These are phyloP conservation scores for Eragrostis tef DNA, from an alignment of 202 grass and related monocot species.

Conservation along the genomic window DNA sequence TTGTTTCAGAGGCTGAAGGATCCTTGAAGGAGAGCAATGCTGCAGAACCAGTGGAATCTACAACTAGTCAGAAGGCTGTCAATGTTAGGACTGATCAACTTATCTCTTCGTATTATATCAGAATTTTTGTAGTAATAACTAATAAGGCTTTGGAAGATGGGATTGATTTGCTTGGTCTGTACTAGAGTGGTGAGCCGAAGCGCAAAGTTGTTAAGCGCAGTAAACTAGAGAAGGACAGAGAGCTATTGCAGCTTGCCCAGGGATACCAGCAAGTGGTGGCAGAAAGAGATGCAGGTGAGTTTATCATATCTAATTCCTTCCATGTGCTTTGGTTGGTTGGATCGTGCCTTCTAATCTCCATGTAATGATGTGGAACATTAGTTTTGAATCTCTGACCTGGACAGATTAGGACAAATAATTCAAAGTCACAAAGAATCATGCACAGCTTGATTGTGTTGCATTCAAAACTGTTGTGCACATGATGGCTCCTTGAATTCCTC, in stretches of 20 bases:
- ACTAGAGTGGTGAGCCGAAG: slow-evolving; percentile 68
- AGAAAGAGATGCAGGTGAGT: slow-evolving; percentile 90
- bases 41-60: slow-evolving; percentile 14
- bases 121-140: not conserved
- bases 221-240: slow-evolving; percentile 88
- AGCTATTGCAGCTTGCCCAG: slow-evolving; percentile 79
- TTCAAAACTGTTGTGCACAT: not conserved
- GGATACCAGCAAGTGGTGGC: slow-evolving; percentile 78
- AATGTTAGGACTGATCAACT: slow-evolving; percentile 8
- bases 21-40: slow-evolving; percentile 40
- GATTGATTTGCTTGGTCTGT: slow-evolving; percentile 39
- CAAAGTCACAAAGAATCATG: not conserved
- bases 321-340: not conserved
- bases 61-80: slow-evolving; percentile 45
- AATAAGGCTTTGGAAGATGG: slow-evolving; percentile 1
- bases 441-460: not conserved
- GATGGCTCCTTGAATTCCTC: slow-evolving; percentile 25
- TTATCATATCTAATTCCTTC: slow-evolving; percentile 28
- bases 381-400: slow-evolving; percentile 12
- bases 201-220: slow-evolving; percentile 69
- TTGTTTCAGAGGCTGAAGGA: slow-evolving; percentile 43
- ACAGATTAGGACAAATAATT: slow-evolving; percentile 15
- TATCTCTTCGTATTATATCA: not conserved
- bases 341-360: slow-evolving; percentile 22
- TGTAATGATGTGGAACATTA: not conserved